Evolutionary conservation across 1,284 basidiomycete species (phyloP).

Genomic region (Apiotrichum siamense): DNA sequence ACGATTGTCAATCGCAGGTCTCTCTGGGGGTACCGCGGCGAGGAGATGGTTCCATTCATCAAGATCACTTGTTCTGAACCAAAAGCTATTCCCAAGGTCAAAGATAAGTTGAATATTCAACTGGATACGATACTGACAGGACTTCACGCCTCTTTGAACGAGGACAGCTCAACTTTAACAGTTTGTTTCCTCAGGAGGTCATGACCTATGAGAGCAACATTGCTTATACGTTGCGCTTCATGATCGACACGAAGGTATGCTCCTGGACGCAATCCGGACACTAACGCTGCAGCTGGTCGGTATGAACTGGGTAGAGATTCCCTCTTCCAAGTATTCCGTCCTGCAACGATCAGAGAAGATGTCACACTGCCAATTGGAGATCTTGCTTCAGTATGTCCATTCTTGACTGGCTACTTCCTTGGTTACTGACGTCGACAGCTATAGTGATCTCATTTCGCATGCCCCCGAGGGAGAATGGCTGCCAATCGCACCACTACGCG

Average conservation of each 20-base stretch:
- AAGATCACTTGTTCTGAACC: slow-evolving; percentile 71
- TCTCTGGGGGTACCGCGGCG: slow-evolving; percentile 80
- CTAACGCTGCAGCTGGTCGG: slow-evolving; percentile 64
- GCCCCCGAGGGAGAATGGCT: slow-evolving; percentile 84
- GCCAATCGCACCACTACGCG: slow-evolving; percentile 78
- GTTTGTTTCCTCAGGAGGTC: slow-evolving; percentile 57
- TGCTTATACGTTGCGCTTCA: slow-evolving; percentile 78
- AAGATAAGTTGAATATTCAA: slow-evolving; percentile 65
- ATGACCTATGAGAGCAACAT: slow-evolving; percentile 89
- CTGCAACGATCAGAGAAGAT: slow-evolving; percentile 56
- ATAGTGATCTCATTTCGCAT: slow-evolving; percentile 77
- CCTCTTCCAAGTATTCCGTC: slow-evolving; percentile 69
- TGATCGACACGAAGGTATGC: slow-evolving; percentile 85
- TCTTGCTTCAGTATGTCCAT: slow-evolving; percentile 59
- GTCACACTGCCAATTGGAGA: slow-evolving; percentile 81
- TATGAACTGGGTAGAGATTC: slow-evolving; percentile 95
- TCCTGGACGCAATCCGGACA: background rate
- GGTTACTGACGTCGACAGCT: slow-evolving; percentile 50
- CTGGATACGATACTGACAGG: slow-evolving; percentile 16
- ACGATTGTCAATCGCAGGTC: slow-evolving; percentile 64
- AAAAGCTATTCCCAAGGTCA: slow-evolving; percentile 69
- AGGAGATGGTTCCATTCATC: slow-evolving; percentile 70
- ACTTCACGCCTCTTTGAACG: slow-evolving; percentile 75
- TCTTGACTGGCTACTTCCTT: background rate
- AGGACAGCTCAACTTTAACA: slow-evolving; percentile 68